These are phyloP conservation scores for Penicillium sp. DNA, from an alignment of 2,329 filamentous ascomycete species.

Conservation along the genomic window DNA sequence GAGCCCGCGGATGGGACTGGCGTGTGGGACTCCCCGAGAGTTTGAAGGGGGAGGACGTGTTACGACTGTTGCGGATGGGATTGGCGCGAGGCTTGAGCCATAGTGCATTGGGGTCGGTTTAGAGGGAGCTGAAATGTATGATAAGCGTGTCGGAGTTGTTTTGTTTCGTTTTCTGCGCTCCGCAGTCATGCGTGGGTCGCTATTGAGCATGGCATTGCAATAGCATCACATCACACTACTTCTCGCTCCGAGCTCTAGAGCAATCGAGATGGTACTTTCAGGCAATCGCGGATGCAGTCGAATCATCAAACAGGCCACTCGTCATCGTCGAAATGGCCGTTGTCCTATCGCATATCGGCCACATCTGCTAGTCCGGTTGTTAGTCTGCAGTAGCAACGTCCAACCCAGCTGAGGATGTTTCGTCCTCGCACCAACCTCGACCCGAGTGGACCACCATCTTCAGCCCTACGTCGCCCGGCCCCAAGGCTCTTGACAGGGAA, in stretches of 20 bases:
- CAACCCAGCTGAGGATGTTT: conserved; percentile 6
- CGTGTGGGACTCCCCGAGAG: conserved; percentile 55
- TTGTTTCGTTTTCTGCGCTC: neutral
- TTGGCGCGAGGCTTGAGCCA: conserved; percentile 66
- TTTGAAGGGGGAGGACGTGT: conserved; percentile 65
- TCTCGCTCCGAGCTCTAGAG: too few species aligned
- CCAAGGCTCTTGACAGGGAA: too few species aligned
- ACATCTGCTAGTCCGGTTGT: too few species aligned
- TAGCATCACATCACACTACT: too few species aligned
- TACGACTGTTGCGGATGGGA: conserved; percentile 68
- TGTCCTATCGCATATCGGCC: too few species aligned
- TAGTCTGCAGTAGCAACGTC: conserved; percentile 2
- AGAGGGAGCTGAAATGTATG: conserved; percentile 10
- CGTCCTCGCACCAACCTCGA: conserved; percentile 2
- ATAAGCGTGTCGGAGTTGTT: conserved; percentile 7
- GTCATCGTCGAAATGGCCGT: too few species aligned
- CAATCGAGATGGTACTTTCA: too few species aligned
- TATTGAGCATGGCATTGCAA: too few species aligned
- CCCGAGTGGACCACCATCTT: neutral
- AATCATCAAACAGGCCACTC: too few species aligned
- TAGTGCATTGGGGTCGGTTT: conserved; percentile 33
- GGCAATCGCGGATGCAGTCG: too few species aligned
- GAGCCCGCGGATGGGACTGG: conserved; percentile 71
- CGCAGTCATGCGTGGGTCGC: too few species aligned
- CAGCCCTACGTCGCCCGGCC: neutral